A percentile compares a stretch with the other conserved stretches of the same genome.
Evolutionary conservation across 2,329 filamentous ascomycete genomes (phyloP).

Genomic region (Colletotrichum endophyticum): DNA sequence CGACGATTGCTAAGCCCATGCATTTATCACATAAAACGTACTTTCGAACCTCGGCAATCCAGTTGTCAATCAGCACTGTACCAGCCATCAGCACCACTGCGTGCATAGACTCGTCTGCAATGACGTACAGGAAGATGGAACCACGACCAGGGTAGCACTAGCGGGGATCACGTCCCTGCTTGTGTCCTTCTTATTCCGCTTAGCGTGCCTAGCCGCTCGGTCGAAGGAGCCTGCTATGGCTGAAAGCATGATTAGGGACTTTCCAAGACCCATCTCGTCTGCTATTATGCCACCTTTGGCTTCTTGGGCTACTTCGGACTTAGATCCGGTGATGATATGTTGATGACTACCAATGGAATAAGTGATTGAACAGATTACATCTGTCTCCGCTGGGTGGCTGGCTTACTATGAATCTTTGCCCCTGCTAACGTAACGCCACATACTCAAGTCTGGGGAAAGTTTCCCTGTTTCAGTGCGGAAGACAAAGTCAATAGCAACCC

Average conservation of each 20-base stretch:
- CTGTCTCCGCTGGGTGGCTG: neutral
- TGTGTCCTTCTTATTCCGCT: no score
- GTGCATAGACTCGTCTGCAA: neutral
- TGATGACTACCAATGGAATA: neutral
- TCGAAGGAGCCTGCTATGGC: neutral
- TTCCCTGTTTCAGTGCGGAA: neutral
- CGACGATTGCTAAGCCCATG: no score
- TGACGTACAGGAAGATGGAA: neutral
- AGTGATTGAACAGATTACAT: neutral
- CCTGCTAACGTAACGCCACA: neutral
- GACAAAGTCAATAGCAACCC: neutral
- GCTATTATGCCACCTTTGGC: neutral
- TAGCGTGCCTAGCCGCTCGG: no score
- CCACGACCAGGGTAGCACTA: neutral
- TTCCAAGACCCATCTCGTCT: neutral
- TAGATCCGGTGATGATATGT: neutral
- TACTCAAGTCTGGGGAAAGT: rapidly evolving
- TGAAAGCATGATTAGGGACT: neutral
- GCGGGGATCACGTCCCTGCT: no score
- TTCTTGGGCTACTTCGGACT: neutral
- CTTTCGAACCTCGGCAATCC: neutral
- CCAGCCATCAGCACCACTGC: neutral
- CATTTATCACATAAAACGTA: neutral
- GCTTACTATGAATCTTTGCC: neutral
- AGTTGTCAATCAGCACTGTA: neutral